phyloP scores from a whole-genome alignment of 108 stramenopile species.

The Skeletonema costatum region DNA sequence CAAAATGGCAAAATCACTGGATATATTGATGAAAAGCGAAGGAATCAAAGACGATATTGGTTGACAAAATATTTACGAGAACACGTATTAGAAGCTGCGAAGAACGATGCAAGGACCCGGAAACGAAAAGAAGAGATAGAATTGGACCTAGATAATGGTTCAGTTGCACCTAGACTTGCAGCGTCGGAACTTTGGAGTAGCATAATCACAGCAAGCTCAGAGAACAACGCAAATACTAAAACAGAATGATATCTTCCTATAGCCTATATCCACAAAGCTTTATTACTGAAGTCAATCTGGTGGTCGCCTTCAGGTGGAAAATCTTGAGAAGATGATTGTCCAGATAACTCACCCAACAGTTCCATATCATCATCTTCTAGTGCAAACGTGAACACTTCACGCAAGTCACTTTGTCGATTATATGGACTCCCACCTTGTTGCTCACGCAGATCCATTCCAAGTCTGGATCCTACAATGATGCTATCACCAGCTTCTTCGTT shows the following conservation, averaged over 20 bases:
- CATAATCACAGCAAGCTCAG: slow-evolving; percentile 7
- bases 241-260: not conserved
- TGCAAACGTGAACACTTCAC: slow-evolving; percentile 69
- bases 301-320: slow-evolving; percentile 2
- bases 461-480: slow-evolving; percentile 28
- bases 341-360: slow-evolving; percentile 37
- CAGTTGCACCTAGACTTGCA: slow-evolving; percentile 62
- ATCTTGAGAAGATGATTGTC: slow-evolving; percentile 2
- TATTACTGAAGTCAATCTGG: slow-evolving; percentile 37
- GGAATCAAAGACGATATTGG: slow-evolving; percentile 57
- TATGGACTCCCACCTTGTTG: slow-evolving; percentile 33
- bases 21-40: slow-evolving; percentile 60
- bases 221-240: not conserved
- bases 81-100: slow-evolving; percentile 29
- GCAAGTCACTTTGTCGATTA: slow-evolving; percentile 40
- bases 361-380: slow-evolving; percentile 76
- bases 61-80: slow-evolving; percentile 66
- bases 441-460: slow-evolving; percentile 34
- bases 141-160: slow-evolving; percentile 45
- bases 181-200: slow-evolving; percentile 49
- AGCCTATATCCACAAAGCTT: slow-evolving; percentile 38
- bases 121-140: slow-evolving; percentile 41
- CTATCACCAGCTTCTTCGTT: slow-evolving; percentile 26
- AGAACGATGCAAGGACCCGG: slow-evolving; percentile 34
- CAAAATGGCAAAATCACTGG: slow-evolving; percentile 40